Conservation (phyloP, 768 basidiomycete genomes). For the Leccinellum rugosiceps region DNA sequence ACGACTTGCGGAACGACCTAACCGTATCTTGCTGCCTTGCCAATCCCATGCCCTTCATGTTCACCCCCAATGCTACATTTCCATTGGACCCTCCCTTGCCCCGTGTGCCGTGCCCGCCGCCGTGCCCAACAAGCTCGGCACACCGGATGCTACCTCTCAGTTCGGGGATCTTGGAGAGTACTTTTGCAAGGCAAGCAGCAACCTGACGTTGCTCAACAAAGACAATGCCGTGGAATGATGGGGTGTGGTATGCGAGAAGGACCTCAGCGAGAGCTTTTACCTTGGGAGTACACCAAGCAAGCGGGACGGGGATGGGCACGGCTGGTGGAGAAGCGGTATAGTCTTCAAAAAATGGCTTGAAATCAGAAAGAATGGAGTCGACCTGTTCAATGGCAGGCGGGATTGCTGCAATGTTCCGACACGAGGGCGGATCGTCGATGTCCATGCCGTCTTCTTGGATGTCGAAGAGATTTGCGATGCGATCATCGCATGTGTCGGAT, state of each 20-base stretch:
- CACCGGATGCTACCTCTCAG: slow-evolving; percentile 56
- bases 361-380: slow-evolving; percentile 46
- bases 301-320: slow-evolving; percentile 41
- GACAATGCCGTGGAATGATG: slow-evolving; percentile 74
- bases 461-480: slow-evolving; percentile 13
- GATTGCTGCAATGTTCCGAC: slow-evolving; percentile 19
- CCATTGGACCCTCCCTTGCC: slow-evolving; percentile 15
- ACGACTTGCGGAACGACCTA: slow-evolving; percentile 60
- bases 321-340: slow-evolving; percentile 23
- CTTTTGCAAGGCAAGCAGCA: slow-evolving; percentile 62
- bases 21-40: slow-evolving; percentile 59
- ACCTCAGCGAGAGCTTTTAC: slow-evolving; percentile 59
- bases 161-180: slow-evolving; percentile 59
- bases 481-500: slow-evolving; percentile 18
- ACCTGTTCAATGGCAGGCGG: slow-evolving; percentile 47
- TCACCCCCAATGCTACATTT: slow-evolving; percentile 29
- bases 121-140: slow-evolving; percentile 71
- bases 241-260: slow-evolving; percentile 50
- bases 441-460: slow-evolving; percentile 26
- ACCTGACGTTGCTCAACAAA: slow-evolving; percentile 87
- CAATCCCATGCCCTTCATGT: slow-evolving; percentile 48
- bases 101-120: slow-evolving; percentile 34
- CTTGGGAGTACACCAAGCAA: slow-evolving; percentile 76
- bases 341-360: slow-evolving; percentile 37
- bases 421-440: slow-evolving; percentile 22